phyloP scores from a whole-genome alignment of 441 rosid genomes.

The Croton laevigatus region DNA sequence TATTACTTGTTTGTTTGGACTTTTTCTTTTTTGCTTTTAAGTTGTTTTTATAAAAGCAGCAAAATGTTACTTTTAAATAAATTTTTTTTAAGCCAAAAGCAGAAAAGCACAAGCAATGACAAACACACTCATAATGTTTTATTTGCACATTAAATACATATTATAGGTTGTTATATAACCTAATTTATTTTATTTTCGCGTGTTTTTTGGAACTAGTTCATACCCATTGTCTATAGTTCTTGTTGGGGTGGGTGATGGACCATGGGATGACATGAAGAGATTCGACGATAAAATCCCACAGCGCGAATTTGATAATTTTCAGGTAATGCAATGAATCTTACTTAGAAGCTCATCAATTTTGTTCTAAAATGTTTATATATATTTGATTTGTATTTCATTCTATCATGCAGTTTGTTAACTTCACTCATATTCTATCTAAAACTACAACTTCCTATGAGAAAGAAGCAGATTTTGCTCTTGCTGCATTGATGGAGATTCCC shows the following conservation, averaged over 20 bases:
- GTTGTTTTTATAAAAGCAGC: too few relatives aligned
- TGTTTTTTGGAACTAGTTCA: conserved; percentile 35
- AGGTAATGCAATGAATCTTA: conserved; percentile 34
- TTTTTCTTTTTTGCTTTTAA: too few relatives aligned
- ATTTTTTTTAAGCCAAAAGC: too few relatives aligned
- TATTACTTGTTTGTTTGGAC: not conserved
- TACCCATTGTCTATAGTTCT: conserved; percentile 72
- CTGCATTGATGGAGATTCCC: conserved; percentile 93
- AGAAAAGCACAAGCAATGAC: too few relatives aligned
- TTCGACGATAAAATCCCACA: conserved; percentile 79
- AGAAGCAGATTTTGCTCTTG: conserved; percentile 84
- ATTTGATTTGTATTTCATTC: not conserved
- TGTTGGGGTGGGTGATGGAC: conserved; percentile 91
- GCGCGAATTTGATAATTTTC: conserved; percentile 81
- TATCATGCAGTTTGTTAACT: conserved; percentile 69
- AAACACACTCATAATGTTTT: too few relatives aligned
- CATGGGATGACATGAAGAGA: conserved; percentile 88
- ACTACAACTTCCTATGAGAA: conserved; percentile 36
- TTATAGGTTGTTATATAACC: not conserved
- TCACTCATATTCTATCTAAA: conserved; percentile 60
- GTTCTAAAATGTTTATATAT: not conserved
- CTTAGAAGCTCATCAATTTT: not conserved
- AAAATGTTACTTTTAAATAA: too few relatives aligned
- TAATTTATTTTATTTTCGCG: not conserved
- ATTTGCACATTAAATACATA: too few relatives aligned